Evolutionary conservation across 169 alveolate genomes (phyloP).

Genomic region (Babesia caballi): DNA sequence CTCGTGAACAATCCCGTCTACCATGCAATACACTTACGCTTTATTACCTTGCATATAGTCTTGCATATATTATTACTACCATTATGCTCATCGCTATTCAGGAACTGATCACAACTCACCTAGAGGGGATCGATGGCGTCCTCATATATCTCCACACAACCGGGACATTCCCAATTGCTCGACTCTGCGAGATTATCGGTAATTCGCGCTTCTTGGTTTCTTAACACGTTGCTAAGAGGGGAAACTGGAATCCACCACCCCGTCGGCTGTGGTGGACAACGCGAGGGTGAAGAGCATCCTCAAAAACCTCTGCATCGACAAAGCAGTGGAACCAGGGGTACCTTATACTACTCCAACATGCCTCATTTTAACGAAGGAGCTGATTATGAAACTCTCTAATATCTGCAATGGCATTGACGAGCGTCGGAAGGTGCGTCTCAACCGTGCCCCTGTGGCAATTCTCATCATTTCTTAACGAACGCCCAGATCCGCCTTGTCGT

Average conservation of each 20-base stretch:
- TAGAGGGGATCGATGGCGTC: slow-evolving; percentile 8
- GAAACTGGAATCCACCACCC: background rate
- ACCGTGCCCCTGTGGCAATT: background rate
- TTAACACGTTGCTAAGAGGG: background rate
- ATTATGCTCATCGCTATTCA: background rate
- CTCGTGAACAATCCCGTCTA: too few relatives aligned
- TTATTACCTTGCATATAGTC: too few relatives aligned
- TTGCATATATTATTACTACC: too few relatives aligned
- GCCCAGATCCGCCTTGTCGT: slow-evolving; percentile 56
- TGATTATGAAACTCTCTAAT: background rate
- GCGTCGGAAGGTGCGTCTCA: background rate
- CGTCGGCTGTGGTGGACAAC: background rate
- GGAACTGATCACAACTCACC: slow-evolving; percentile 33
- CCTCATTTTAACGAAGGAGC: background rate
- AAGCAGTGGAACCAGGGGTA: slow-evolving; percentile 33
- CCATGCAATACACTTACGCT: too few relatives aligned
- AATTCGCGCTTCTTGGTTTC: background rate
- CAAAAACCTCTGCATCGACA: slow-evolving; percentile 32
- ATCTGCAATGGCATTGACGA: background rate
- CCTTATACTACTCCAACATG: background rate
- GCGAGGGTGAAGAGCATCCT: background rate
- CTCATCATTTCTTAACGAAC: background rate
- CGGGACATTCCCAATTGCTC: slow-evolving; percentile 54
- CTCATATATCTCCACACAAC: slow-evolving; percentile 38
- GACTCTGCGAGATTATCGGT: slow-evolving; percentile 55